These are phyloP conservation scores for Diaporthe citri DNA, from an alignment of 2,329 filamentous ascomycete genomes.

Conservation along the genomic window DNA sequence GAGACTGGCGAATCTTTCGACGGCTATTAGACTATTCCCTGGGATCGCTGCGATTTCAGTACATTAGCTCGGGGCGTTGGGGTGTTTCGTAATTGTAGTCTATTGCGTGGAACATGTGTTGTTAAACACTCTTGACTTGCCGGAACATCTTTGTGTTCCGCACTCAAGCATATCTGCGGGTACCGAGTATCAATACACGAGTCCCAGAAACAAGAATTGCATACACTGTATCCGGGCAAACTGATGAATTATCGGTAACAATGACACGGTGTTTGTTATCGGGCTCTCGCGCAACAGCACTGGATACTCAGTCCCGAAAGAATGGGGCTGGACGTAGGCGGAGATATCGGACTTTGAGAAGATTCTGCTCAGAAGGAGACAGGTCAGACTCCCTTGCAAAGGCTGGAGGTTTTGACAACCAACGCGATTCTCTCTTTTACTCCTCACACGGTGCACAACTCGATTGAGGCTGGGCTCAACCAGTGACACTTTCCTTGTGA, in stretches of 20 bases:
- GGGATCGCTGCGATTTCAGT: background rate
- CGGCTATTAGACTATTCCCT: background rate
- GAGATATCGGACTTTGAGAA: constrained; percentile 3
- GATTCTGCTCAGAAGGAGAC: background rate
- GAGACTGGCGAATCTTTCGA: background rate
- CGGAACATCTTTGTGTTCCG: background rate
- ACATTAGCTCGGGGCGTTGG: background rate
- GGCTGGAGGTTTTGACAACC: background rate
- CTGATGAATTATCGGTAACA: background rate
- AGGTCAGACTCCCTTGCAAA: background rate
- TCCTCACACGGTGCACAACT: background rate
- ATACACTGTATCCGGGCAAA: background rate
- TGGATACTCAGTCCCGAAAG: background rate
- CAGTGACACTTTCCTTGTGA: too few species aligned
- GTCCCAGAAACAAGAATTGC: background rate
- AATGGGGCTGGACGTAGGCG: background rate
- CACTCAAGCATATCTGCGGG: background rate
- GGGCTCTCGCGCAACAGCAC: background rate
- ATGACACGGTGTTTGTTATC: background rate
- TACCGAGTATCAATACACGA: background rate
- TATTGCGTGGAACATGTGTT: background rate
- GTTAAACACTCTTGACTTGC: background rate
- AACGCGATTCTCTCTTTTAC: too few species aligned
- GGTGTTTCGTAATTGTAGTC: background rate
- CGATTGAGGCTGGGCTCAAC: background rate